These are phyloP conservation scores for Colletotrichum orchidophilum DNA, from an alignment of 2,329 filamentous ascomycete species.

Conservation along the genomic window DNA sequence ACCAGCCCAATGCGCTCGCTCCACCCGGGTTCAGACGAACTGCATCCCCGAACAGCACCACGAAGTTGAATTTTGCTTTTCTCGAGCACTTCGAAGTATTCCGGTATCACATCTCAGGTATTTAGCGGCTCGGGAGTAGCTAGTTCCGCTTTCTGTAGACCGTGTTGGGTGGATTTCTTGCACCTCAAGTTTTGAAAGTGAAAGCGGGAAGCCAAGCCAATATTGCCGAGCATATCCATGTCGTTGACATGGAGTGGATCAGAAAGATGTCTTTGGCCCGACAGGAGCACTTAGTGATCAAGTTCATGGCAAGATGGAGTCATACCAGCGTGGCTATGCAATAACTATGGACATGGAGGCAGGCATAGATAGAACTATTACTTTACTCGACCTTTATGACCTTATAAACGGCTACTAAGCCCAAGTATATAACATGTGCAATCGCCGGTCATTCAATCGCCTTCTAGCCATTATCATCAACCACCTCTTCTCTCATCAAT, in stretches of 20 bases:
- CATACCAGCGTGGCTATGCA: too few relatives aligned
- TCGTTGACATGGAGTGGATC: background rate
- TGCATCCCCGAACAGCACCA: constrained; percentile 4
- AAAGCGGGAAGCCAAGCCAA: constrained; percentile 15
- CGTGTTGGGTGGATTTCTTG: background rate
- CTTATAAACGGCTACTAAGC: background rate
- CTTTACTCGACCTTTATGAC: background rate
- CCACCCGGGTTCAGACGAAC: background rate
- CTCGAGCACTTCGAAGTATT: background rate
- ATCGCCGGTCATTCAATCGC: background rate
- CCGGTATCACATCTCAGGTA: background rate
- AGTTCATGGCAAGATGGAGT: background rate
- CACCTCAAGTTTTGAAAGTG: background rate
- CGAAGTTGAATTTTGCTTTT: background rate
- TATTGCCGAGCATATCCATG: background rate
- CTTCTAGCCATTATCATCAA: background rate
- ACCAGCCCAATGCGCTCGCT: background rate
- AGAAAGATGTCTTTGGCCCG: background rate
- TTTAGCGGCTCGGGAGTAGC: background rate
- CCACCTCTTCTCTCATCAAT: background rate
- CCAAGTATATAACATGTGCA: background rate
- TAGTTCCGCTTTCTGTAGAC: background rate
- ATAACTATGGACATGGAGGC: background rate
- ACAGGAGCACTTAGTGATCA: background rate
- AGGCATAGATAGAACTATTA: background rate